phyloP scores from a whole-genome alignment of 768 basidiomycete species.

The Tylopilus vinaceipallidus region DNA sequence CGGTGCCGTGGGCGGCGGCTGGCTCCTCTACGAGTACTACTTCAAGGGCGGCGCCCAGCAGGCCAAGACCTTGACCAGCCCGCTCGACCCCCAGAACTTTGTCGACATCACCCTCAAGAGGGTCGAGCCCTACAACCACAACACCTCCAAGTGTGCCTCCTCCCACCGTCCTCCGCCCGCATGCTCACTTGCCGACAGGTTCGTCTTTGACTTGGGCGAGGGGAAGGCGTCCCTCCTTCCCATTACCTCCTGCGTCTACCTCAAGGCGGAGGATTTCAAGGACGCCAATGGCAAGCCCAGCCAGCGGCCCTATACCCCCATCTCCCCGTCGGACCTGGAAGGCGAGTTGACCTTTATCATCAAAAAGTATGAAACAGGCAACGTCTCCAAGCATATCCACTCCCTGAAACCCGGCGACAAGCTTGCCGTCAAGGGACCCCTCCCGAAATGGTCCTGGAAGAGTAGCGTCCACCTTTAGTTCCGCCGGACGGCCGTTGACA shows the following conservation, averaged over 20 bases:
- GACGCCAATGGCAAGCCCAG: constrained; percentile 85
- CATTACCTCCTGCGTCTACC: constrained; percentile 73
- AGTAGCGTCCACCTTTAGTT: constrained; percentile 37
- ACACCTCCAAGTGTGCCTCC: constrained; percentile 66
- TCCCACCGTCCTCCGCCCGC: not conserved
- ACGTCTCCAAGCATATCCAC: constrained; percentile 82
- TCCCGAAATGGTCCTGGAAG: constrained; percentile 85
- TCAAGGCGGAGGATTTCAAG: constrained; percentile 70
- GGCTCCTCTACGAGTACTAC: constrained; percentile 54
- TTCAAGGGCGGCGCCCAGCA: constrained; percentile 33
- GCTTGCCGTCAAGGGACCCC: constrained; percentile 87
- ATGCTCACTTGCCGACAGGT: constrained; percentile 40
- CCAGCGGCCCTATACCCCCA: constrained; percentile 90
- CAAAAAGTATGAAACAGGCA: constrained; percentile 82
- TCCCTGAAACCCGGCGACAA: constrained; percentile 78
- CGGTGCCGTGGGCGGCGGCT: constrained; percentile 42
- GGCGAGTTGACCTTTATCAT: constrained; percentile 80
- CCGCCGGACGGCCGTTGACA: not conserved
- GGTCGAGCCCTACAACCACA: constrained; percentile 89
- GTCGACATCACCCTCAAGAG: constrained; percentile 81
- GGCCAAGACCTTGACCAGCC: constrained; percentile 54
- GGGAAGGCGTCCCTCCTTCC: constrained; percentile 76
- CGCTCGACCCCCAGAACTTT: constrained; percentile 73
- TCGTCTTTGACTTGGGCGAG: constrained; percentile 77
- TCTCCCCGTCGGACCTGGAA: constrained; percentile 69